Base-by-base conservation (phyloP, 148 eudicot genomes). In the Dianthus caryophyllus region DNA sequence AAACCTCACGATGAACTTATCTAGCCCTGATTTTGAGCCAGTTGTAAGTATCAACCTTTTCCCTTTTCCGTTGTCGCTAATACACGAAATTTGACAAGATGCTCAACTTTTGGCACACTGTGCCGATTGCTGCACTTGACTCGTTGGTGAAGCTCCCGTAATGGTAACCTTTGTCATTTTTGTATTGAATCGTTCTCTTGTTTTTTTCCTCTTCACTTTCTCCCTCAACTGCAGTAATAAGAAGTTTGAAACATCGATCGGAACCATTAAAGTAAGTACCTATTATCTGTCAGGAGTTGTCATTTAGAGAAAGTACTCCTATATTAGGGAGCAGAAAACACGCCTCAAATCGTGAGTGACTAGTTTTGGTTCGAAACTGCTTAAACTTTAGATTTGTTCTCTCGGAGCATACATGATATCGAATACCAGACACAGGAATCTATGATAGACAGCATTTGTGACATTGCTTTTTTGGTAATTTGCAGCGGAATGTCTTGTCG, bases 1-100 rank as follows among this genome's bases (percentile, higher is more conserved):
- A 61, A 91, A 91, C 75, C 97, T 91, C 73, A 82, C 97, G 17
- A 36, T 88, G 80, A 91, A 91, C 82, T 75, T 88, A 84, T 85
- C 93, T 39, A 85, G 79, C 76, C 87, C 96, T 53, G 93, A 85
- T 61, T 91, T 88, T 57, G 96, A 91, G 78, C 88, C 88, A 36
- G 70, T 85, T 68, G 96, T 91, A 77, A 87, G 92, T 73, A 49
- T 50, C 50, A 61, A 69, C 56, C 24, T 53, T 65, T n/a, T 17
- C 48, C 70, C 6, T 26, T 38, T 29, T 9, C 43, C 44, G n/a
- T 48, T 53, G 3, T 33, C 38, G 7, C 38, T 33, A 33, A 33
- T 33, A 33, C 7, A 33, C 7, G 38, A 33, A n/a, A 33, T 33
- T 2, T 33, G 38, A 33, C 38, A 33, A 33, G 7, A 33, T 33